Conservation (phyloP, 1,284 basidiomycete species). For the Pseudozyma flocculosa region DNA sequence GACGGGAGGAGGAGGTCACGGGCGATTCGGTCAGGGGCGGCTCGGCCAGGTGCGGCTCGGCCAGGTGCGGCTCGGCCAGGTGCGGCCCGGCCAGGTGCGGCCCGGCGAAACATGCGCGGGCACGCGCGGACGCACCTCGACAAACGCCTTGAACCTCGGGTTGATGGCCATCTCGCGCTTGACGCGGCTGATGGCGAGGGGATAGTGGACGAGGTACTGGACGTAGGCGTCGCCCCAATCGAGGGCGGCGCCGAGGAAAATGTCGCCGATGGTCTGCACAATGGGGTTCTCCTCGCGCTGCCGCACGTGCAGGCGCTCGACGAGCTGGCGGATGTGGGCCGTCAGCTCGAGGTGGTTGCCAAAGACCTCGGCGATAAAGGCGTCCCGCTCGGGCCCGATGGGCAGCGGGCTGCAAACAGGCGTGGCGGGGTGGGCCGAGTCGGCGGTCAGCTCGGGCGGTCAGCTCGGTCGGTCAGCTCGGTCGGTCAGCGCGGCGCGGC, state of each 20-base stretch:
- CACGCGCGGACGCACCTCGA: constrained; percentile 81
- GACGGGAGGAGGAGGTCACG: no score
- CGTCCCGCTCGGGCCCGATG: constrained; percentile 63
- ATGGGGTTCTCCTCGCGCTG: constrained; percentile 84
- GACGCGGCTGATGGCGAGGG: constrained; percentile 79
- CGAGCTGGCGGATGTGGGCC: constrained; percentile 74
- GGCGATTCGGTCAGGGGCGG: no score
- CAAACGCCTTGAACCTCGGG: constrained; percentile 76
- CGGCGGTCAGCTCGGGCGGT: no score
- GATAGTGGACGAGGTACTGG: constrained; percentile 78
- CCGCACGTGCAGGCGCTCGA: constrained; percentile 81
- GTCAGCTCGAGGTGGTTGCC: constrained; percentile 81
- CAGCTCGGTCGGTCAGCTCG: no score
- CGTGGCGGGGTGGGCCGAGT: no score
- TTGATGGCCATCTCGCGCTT: constrained; percentile 82
- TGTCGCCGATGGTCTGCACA: constrained; percentile 82
- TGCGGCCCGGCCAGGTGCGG: no score
- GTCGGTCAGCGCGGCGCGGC: no score
- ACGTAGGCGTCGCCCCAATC: constrained; percentile 86
- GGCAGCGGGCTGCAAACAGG: constrained; percentile 21
- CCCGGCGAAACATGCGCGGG: no score
- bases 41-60: no score
- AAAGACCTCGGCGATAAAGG: constrained; percentile 83
- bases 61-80: no score
- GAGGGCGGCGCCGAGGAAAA: constrained; percentile 82